Conservation (phyloP, 75 land plant genomes). For the Pinus taeda region DNA sequence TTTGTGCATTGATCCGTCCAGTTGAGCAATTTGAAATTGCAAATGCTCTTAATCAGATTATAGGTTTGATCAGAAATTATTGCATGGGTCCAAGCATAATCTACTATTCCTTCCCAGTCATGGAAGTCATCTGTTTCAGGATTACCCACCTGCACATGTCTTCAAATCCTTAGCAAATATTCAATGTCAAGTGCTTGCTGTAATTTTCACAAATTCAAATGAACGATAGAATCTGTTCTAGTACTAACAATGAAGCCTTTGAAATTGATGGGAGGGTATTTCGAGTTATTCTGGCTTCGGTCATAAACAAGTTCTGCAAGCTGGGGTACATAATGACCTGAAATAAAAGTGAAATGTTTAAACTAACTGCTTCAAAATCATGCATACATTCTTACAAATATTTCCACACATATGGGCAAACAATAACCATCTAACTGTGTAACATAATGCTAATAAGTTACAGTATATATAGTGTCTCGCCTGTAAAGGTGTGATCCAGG, state of each 20-base stretch:
- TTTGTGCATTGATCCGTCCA: constrained; percentile 24
- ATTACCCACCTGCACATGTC: constrained; percentile 51
- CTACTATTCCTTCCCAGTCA: constrained; percentile 47
- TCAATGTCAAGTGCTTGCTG: no score
- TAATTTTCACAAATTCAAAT: no score
- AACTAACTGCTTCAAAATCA: no score
- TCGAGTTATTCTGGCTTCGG: constrained; percentile 26
- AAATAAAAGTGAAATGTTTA: no score
- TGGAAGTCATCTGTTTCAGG: constrained; percentile 38
- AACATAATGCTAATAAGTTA: no score
- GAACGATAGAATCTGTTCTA: no score
- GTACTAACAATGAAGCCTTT: constrained; percentile 73
- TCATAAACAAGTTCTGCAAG: constrained; percentile 52
- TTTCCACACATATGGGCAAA: constrained; percentile 31
- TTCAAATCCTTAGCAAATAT: no score
- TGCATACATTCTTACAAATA: no score
- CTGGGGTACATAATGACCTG: constrained; percentile 54
- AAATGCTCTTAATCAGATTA: constrained; percentile 13
- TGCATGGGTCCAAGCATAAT: constrained; percentile 63
- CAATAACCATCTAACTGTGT: no score
- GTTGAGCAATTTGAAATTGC: constrained; percentile 27
- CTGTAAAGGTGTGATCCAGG: no score
- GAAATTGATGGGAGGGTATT: constrained; percentile 47
- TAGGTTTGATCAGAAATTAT: constrained; percentile 41
- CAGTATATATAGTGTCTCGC: no score